These are phyloP conservation scores for Spinacia oleracea DNA, from an alignment of 179 eudicot species.

Conservation along the genomic window DNA sequence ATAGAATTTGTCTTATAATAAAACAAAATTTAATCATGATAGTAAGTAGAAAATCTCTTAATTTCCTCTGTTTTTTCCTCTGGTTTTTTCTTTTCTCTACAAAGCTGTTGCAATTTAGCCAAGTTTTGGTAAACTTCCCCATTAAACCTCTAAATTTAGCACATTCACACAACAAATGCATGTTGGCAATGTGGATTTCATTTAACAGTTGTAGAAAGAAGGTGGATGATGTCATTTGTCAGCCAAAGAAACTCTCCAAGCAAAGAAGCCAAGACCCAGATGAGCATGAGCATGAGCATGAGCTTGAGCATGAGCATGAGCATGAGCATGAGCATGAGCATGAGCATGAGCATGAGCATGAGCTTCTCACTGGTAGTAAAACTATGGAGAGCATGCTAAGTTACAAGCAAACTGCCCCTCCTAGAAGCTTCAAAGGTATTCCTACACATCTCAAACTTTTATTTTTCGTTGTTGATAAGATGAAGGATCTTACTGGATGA, in stretches of 20 bases:
- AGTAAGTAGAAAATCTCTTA: constrained; percentile 25
- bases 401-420: constrained; percentile 7
- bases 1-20: constrained; percentile 7
- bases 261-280: neutral
- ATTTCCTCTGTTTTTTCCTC: constrained; percentile 23
- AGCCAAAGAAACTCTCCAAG: constrained; percentile 13
- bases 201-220: constrained; percentile 31
- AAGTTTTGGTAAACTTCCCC: constrained; percentile 20
- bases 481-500: neutral
- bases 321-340: neutral
- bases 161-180: neutral
- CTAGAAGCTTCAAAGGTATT: constrained; percentile 26
- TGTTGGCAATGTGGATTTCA: constrained; percentile 34
- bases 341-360: constrained; percentile 6
- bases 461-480: neutral
- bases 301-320: constrained; percentile 1
- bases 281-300: constrained; percentile 6
- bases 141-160: neutral
- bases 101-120: neutral
- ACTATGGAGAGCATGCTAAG: neutral
- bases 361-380: neutral
- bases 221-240: constrained; percentile 26
- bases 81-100: constrained; percentile 1
- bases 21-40: constrained; percentile 14
- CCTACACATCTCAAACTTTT: neutral